Evolutionary conservation across 2,329 filamentous ascomycete species (phyloP).

Genomic region (Arthrobotrys megalospora): DNA sequence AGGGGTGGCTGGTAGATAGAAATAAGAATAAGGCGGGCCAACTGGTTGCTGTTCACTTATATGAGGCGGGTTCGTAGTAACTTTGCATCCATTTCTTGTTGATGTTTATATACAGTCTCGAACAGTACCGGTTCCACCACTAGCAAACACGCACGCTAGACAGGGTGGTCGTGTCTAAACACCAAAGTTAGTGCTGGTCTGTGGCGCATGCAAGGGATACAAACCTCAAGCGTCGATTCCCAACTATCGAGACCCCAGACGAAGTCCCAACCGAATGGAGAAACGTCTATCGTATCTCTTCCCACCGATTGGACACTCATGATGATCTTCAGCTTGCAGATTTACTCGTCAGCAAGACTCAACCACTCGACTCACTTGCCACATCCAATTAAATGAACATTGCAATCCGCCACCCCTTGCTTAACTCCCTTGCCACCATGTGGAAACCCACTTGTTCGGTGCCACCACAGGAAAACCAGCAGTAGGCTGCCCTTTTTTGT

Average conservation of each 20-base stretch:
- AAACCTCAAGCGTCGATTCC: constrained; percentile 8
- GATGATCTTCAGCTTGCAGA: constrained; percentile 25
- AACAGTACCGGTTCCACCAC: background rate
- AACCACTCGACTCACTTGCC: constrained; percentile 10
- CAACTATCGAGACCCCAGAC: constrained; percentile 13
- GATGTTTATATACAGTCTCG: background rate
- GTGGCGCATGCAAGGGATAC: constrained; percentile 30
- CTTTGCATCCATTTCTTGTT: background rate
- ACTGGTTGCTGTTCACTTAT: background rate
- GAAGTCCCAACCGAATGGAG: constrained; percentile 35
- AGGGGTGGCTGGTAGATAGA: constrained; percentile 45
- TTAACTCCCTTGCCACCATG: constrained; percentile 35
- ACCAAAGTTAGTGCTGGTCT: constrained; percentile 2
- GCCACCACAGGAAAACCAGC: background rate
- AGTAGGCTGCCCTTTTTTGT: background rate
- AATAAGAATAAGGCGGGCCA: background rate
- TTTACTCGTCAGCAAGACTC: constrained; percentile 8
- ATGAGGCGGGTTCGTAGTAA: background rate
- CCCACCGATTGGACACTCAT: background rate
- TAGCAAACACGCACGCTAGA: background rate
- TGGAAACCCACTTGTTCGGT: constrained; percentile 19
- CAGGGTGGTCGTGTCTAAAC: background rate
- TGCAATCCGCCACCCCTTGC: constrained; percentile 21
- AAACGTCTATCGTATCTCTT: background rate
- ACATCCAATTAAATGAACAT: constrained; percentile 11